These are phyloP conservation scores for Phlegmacium glaucopus DNA, from an alignment of 768 basidiomycete genomes.

Conservation along the genomic window DNA sequence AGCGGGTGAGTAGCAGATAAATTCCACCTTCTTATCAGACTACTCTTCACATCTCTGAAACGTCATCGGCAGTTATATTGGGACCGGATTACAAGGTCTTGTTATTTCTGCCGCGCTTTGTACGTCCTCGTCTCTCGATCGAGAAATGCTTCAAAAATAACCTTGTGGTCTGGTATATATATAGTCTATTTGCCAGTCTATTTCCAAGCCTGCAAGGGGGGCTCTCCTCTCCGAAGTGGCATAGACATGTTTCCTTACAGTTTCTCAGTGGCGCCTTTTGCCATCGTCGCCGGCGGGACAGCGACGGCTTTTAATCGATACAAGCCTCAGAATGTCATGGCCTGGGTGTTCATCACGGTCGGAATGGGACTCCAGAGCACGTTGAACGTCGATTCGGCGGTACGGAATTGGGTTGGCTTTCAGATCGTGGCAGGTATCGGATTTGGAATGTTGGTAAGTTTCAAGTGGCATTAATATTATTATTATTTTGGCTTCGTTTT, in stretches of 20 bases:
- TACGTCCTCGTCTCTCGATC: background rate
- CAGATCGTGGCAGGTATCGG: conserved; percentile 18
- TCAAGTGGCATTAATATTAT: too few species aligned
- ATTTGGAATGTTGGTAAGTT: background rate
- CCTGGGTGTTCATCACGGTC: conserved; percentile 33
- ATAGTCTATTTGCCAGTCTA: conserved; percentile 38
- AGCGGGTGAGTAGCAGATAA: conserved; percentile 26
- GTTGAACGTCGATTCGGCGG: conserved; percentile 12
- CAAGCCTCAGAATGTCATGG: conserved; percentile 23
- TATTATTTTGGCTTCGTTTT: too few species aligned
- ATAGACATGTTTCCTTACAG: conserved; percentile 31
- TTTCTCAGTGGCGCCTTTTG: conserved; percentile 34
- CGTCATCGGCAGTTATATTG: too few species aligned
- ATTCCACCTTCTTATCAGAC: too few species aligned
- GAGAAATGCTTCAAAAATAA: too few species aligned
- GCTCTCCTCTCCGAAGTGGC: conserved; percentile 33
- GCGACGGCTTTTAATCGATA: background rate
- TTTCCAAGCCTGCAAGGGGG: conserved; percentile 41
- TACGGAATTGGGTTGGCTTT: conserved; percentile 14
- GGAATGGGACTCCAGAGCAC: conserved; percentile 31
- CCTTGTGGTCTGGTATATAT: conserved; percentile 1
- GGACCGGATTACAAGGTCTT: too few species aligned
- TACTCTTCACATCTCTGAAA: background rate
- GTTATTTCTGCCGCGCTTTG: too few species aligned
- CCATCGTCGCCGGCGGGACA: conserved; percentile 20